phyloP scores from a whole-genome alignment of 805 yeast species.

The Yarrowia divulgata region DNA sequence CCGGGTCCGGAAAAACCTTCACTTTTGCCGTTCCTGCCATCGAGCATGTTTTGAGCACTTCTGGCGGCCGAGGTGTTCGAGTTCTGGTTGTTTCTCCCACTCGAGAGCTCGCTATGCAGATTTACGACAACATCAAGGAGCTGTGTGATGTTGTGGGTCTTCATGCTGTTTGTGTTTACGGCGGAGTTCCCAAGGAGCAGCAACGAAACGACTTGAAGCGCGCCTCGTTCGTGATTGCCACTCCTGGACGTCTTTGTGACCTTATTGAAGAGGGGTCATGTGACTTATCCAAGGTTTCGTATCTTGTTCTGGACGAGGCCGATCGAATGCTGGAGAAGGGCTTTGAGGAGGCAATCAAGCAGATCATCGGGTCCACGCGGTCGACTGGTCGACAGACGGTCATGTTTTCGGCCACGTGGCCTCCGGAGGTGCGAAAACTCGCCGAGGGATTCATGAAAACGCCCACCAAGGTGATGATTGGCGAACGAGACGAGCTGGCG shows the following conservation, averaged over 20 bases:
- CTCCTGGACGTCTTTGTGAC: slow-evolving; percentile 97
- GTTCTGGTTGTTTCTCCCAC: slow-evolving; percentile 94
- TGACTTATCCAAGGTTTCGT: slow-evolving; percentile 69
- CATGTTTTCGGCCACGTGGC: slow-evolving; percentile 99
- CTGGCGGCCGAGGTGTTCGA: slow-evolving; percentile 59
- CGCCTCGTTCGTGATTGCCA: slow-evolving; percentile 82
- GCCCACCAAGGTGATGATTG: slow-evolving; percentile 92
- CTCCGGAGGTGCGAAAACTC: slow-evolving; percentile 94
- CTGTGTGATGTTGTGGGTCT: slow-evolving; percentile 68
- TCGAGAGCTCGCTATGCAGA: slow-evolving; percentile 95
- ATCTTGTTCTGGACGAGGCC: slow-evolving; percentile 94
- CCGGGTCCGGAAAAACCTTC: slow-evolving; percentile 97
- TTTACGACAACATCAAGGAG: slow-evolving; percentile 75
- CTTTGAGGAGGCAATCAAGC: slow-evolving; percentile 93
- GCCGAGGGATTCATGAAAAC: slow-evolving; percentile 82
- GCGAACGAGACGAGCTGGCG: slow-evolving; percentile 90
- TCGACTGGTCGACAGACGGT: slow-evolving; percentile 77
- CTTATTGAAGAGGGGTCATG: slow-evolving; percentile 87
- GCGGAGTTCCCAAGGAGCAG: slow-evolving; percentile 96
- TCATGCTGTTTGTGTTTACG: slow-evolving; percentile 85
- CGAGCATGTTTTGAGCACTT: slow-evolving; percentile 59
- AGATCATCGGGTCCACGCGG: slow-evolving; percentile 70
- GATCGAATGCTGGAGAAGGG: slow-evolving; percentile 99
- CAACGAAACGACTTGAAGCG: slow-evolving; percentile 74
- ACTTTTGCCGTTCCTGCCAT: slow-evolving; percentile 99